Evolutionary conservation across 805 yeast genomes (phyloP).

Genomic region (Suhomyces tanzawaensis): DNA sequence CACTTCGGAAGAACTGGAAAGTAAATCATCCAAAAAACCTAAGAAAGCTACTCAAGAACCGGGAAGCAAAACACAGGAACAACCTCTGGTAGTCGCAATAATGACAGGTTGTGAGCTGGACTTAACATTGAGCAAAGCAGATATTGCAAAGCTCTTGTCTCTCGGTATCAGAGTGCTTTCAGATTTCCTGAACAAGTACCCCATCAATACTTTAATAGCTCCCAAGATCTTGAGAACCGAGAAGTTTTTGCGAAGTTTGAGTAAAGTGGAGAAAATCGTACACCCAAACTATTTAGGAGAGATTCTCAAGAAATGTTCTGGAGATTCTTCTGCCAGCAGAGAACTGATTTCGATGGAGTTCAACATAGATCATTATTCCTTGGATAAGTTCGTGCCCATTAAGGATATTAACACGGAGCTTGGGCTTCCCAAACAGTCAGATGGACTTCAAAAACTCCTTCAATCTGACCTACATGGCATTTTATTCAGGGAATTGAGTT

Average conservation of each 20-base stretch:
- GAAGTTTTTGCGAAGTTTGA: constrained; percentile 72
- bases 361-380: constrained; percentile 28
- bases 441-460: constrained; percentile 16
- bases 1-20: neutral
- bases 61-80: constrained; percentile 14
- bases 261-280: constrained; percentile 52
- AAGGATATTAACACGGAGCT: constrained; percentile 33
- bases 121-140: constrained; percentile 39
- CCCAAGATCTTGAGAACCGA: constrained; percentile 84
- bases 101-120: constrained; percentile 64
- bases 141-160: constrained; percentile 40
- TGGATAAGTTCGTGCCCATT: constrained; percentile 31
- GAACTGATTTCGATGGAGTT: constrained; percentile 17
- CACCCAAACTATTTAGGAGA: constrained; percentile 55
- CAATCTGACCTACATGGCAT: constrained; percentile 21
- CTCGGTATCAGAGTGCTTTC: constrained; percentile 57
- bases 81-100: constrained; percentile 44
- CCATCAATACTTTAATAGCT: constrained; percentile 57
- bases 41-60: constrained; percentile 14
- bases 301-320: constrained; percentile 26
- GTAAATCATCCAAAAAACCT: constrained; percentile 9
- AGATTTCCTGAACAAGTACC: constrained; percentile 40
- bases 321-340: constrained; percentile 4
- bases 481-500: constrained; percentile 47
- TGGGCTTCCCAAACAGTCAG: constrained; percentile 17